These are phyloP conservation scores for Hyaloscypha bicolor DNA, from an alignment of 495 filamentous ascomycete species.

Conservation along the genomic window DNA sequence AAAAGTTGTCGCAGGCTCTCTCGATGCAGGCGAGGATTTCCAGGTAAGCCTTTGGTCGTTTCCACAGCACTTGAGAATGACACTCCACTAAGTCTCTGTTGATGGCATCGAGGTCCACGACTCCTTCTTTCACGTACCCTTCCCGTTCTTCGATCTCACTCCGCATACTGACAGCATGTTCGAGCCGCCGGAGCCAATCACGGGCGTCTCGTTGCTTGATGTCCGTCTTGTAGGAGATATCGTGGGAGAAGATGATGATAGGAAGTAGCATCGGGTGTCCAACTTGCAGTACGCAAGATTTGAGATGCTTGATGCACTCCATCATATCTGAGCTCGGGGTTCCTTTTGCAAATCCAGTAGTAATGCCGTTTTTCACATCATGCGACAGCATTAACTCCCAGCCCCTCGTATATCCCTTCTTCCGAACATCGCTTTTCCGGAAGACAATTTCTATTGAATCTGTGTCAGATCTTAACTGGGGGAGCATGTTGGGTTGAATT, in stretches of 20 bases:
- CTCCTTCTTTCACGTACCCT: slow-evolving; percentile 46
- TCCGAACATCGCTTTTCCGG: slow-evolving; percentile 58
- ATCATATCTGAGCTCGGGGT: slow-evolving; percentile 52
- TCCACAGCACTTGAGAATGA: slow-evolving; percentile 59
- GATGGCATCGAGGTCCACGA: slow-evolving; percentile 55
- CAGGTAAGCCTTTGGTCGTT: slow-evolving; percentile 57
- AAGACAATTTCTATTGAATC: slow-evolving; percentile 49
- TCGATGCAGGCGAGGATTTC: slow-evolving; percentile 50
- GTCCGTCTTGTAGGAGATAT: slow-evolving; percentile 49
- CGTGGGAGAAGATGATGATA: slow-evolving; percentile 53
- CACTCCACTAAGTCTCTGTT: slow-evolving; percentile 60
- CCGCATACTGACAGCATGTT: slow-evolving; percentile 60
- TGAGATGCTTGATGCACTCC: slow-evolving; percentile 46
- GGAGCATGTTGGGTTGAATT: slow-evolving; percentile 22
- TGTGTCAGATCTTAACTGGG: neutral
- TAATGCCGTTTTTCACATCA: slow-evolving; percentile 50
- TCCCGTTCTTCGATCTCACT: slow-evolving; percentile 53
- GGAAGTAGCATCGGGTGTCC: slow-evolving; percentile 57
- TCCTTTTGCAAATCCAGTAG: slow-evolving; percentile 56
- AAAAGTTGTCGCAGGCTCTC: slow-evolving; percentile 45
- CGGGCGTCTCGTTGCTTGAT: slow-evolving; percentile 56
- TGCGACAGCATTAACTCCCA: slow-evolving; percentile 63
- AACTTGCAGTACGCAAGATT: slow-evolving; percentile 44
- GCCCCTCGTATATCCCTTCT: slow-evolving; percentile 57
- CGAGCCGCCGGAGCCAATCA: slow-evolving; percentile 56